These are phyloP conservation scores for Cryphonectria carpinicola DNA, from an alignment of 2,329 filamentous ascomycete species.

Conservation along the genomic window DNA sequence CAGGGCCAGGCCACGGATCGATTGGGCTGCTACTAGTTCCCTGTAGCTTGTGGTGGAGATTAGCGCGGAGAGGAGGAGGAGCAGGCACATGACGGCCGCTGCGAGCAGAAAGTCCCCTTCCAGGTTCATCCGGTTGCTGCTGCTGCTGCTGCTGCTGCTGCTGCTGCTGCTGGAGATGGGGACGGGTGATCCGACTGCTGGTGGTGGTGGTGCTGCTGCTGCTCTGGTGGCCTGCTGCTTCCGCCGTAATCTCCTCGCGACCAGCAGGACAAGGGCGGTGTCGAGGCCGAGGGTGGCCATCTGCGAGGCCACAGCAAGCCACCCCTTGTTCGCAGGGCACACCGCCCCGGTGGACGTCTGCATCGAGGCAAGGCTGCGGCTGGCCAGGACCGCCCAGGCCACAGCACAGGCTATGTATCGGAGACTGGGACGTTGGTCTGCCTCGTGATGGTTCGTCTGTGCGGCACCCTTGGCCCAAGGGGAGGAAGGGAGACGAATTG, in stretches of 20 bases:
- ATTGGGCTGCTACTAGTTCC: neutral
- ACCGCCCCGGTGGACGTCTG: conserved; percentile 2
- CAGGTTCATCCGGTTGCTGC: neutral
- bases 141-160: neutral
- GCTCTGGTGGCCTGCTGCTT: neutral
- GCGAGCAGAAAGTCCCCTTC: neutral
- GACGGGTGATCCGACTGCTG: neutral
- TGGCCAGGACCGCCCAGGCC: conserved; percentile 6
- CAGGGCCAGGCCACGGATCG: neutral
- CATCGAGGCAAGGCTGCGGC: neutral
- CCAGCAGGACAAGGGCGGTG: neutral
- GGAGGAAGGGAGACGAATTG: neutral
- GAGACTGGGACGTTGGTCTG: neutral
- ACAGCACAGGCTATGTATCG: neutral
- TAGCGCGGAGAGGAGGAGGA: neutral
- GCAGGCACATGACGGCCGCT: neutral
- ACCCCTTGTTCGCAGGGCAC: neutral
- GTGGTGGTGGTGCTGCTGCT: too few relatives aligned
- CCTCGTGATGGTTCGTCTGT: neutral
- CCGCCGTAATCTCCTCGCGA: neutral
- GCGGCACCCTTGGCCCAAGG: neutral
- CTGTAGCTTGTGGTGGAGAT: neutral
- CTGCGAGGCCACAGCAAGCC: conserved; percentile 10
- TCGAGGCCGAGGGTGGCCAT: neutral
- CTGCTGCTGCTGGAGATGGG: neutral